Evolutionary conservation across 2,329 filamentous ascomycete species (phyloP).

Genomic region (Karstenula rhodostoma): DNA sequence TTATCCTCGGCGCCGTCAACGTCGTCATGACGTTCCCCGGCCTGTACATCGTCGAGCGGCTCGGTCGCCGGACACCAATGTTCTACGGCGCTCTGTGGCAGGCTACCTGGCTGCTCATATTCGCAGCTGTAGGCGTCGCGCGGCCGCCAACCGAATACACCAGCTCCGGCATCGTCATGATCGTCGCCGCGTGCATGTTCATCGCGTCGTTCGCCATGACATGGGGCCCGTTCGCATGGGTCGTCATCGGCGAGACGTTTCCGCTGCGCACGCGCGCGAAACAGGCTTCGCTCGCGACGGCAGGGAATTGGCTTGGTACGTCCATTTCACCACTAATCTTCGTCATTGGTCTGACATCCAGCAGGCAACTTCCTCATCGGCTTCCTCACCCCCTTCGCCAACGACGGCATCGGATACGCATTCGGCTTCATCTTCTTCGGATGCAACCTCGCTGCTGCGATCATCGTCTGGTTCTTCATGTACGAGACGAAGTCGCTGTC

Average conservation of each 20-base stretch:
- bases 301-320: constrained; percentile 43
- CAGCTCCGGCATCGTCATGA: constrained; percentile 70
- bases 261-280: constrained; percentile 45
- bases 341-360: constrained; percentile 6
- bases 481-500: constrained; percentile 45
- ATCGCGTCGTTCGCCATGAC: constrained; percentile 75
- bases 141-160: constrained; percentile 41
- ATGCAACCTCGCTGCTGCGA: constrained; percentile 42
- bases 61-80: constrained; percentile 72
- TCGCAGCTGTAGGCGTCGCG: constrained; percentile 56
- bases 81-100: constrained; percentile 74
- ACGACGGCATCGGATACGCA: constrained; percentile 42
- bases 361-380: constrained; percentile 49
- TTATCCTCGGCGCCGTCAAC: constrained; percentile 66
- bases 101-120: constrained; percentile 70
- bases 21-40: constrained; percentile 72
- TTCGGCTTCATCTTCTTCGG: constrained; percentile 48
- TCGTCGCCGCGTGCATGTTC: constrained; percentile 77
- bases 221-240: constrained; percentile 67
- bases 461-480: constrained; percentile 45
- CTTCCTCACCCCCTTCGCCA: constrained; percentile 47
- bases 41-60: constrained; percentile 73
- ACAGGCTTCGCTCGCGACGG: constrained; percentile 44
- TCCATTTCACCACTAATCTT: not conserved
- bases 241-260: constrained; percentile 51